Base-by-base conservation (phyloP, 257 asterid species). In the Fraxinus excelsior region DNA sequence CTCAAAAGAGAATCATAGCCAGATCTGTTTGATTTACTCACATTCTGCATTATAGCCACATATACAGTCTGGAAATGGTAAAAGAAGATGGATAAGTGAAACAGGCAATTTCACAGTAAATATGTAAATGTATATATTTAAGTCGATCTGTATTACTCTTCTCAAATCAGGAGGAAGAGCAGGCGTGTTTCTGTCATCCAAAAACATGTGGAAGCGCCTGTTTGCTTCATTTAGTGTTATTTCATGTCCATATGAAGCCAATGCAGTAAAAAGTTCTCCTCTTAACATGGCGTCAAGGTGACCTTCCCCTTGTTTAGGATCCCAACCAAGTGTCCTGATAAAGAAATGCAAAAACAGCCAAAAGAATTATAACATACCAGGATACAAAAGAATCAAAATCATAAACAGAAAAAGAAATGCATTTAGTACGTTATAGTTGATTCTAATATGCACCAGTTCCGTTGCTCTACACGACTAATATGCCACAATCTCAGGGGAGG, bases 241-340 rank as follows among this genome's bases (percentile, higher is more conserved):
- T 49, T 90, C 90, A 73, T 94, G 96, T 69, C 96, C 99, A 83
- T 89, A 93, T 5, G 78, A 76, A 79, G 94, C 91, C 85, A 94
- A 80, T 53, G 88, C 96, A 60, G 85, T 82, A 82, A 94, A 85
- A 71, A 94, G 90, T 81, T 94, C 93, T 46, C 99, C 98, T 80
- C 97, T 88, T 90, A 92, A 82, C 98, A 94, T 94, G 88, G 96
- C 86, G 83, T 93, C 97, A 66, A 94, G 91, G 80, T 94, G 99
- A 82, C 94, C 87, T 88, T 92, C 97, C 82, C 91, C 97, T 77
- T 81, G 89, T 84, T 94, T 94, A 79, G 98, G 94, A 85, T 94
- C 97, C 99, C 99, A 94, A 67, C 98, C 96, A 68, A 92, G 97
- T 76, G 90, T 90, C 97, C 98, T 94, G 92, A 74, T 21, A 71